Percentiles rank a stretch among this genome's conserved stretches.
Evolutionary conservation across 2,329 filamentous ascomycete genomes (phyloP).

Genomic region (Verruconis gallopava): DNA sequence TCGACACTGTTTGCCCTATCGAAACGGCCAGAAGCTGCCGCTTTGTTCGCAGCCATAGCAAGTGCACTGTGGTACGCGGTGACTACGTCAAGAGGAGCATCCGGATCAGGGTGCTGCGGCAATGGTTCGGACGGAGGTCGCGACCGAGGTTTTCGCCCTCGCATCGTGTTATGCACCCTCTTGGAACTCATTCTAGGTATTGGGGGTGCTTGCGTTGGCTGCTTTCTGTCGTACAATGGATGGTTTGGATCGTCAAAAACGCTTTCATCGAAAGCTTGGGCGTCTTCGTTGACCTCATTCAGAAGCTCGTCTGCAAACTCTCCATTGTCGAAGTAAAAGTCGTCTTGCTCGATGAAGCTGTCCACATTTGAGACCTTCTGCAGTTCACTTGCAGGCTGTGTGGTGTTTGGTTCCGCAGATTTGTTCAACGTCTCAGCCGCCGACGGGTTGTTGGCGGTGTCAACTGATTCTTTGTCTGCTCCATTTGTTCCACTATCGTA

Average conservation of each 20-base stretch:
- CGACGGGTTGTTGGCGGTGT: too few relatives aligned
- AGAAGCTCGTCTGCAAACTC: conserved; percentile 37
- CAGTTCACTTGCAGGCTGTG: too few relatives aligned
- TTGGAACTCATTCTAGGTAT: conserved; percentile 9
- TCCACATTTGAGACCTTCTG: too few relatives aligned
- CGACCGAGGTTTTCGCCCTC: background rate
- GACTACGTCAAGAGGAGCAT: conserved; percentile 35
- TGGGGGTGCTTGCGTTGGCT: conserved; percentile 12
- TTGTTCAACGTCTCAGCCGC: too few relatives aligned
- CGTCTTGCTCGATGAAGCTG: too few relatives aligned
- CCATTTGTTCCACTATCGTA: too few relatives aligned
- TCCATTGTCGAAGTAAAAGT: conserved; percentile 59
- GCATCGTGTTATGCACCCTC: background rate
- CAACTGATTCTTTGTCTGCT: too few relatives aligned
- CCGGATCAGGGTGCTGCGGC: conserved; percentile 22
- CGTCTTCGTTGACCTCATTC: conserved; percentile 12
- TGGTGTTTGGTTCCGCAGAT: too few relatives aligned
- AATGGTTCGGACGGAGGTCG: conserved; percentile 3
- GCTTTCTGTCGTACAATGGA: conserved; percentile 11
- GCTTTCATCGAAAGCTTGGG: conserved; percentile 54
- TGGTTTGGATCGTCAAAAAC: conserved; percentile 50
- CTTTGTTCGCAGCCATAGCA: conserved; percentile 66
- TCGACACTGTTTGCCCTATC: conserved; percentile 43
- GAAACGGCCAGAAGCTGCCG: conserved; percentile 65
- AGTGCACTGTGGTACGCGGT: conserved; percentile 74